Evolutionary conservation across 1,284 basidiomycete genomes (phyloP).

Genomic region (Ganoderma multipileum): DNA sequence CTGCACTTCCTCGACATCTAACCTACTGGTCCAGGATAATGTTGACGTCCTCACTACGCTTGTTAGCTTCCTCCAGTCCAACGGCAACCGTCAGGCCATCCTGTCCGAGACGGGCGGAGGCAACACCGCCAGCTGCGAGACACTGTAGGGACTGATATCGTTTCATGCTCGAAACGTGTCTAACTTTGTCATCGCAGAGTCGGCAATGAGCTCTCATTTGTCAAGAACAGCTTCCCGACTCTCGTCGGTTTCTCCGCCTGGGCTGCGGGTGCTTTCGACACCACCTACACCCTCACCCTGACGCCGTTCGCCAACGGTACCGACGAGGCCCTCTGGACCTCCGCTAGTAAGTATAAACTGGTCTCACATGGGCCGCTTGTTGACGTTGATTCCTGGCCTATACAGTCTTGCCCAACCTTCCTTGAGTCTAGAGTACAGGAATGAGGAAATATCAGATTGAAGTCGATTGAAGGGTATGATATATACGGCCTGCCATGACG

Average conservation of each 20-base stretch:
- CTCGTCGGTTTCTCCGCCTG: slow-evolving; percentile 59
- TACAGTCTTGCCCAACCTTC: slow-evolving; percentile 26
- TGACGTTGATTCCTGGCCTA: neutral
- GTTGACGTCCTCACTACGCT: slow-evolving; percentile 53
- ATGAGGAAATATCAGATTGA: no score
- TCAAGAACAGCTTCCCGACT: slow-evolving; percentile 52
- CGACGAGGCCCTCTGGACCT: slow-evolving; percentile 46
- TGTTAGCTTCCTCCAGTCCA: slow-evolving; percentile 52
- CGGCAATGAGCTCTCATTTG: slow-evolving; percentile 51
- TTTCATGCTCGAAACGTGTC: neutral
- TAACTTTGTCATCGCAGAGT: slow-evolving; percentile 40
- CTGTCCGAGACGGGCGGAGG: slow-evolving; percentile 66
- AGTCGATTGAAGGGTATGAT: neutral
- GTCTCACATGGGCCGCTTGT: neutral
- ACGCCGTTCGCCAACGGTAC: slow-evolving; percentile 45
- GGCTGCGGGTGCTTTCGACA: slow-evolving; percentile 49
- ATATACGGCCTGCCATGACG: neutral
- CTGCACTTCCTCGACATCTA: neutral
- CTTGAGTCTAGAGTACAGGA: no score
- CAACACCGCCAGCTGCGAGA: slow-evolving; percentile 57
- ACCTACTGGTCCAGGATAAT: slow-evolving; percentile 45
- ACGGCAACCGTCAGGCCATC: slow-evolving; percentile 61
- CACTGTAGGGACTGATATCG: slow-evolving; percentile 39
- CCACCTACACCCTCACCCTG: slow-evolving; percentile 45
- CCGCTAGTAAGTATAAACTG: slow-evolving; percentile 36